Evolutionary conservation across 306 rosid genomes (phyloP), one percentile per base, ranked within the genome.

Genomic region (Cicer cuneatum): DNA sequence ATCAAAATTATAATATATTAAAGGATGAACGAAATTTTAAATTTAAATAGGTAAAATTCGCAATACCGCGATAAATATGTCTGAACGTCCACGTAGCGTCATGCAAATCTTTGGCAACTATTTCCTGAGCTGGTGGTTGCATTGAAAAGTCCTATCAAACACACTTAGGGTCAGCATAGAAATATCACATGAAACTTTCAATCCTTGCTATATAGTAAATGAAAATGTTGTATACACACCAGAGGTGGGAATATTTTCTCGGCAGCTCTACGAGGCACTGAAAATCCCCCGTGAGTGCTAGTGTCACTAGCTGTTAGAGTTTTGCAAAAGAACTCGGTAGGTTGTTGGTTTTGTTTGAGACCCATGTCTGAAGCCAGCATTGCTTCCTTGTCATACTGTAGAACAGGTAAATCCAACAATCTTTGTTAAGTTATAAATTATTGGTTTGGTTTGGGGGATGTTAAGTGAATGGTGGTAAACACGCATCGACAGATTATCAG

Each of bases 61-160:
- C 72, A 49, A 41, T 93, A 91, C 98, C 98, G 8, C 98, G 97
- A 79, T 91, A 93, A 77, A 93, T 93, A 85, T 93, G 98, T 65
- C 91, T 88, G 85, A 93, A 93, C 19, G 92, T 91, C 98, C 98
- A 93, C 14, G 94, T 78, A 82, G 15, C 88, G 72, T 91, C 97
- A 73, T 93, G 98, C 86, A 93, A 90, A 88, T 93, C 98, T 87
- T 86, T 86, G 80, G 98, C 96, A 41, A 67, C 81, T 66, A 93
- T 81, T 79, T 93, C 98, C 82, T 93, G 97, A 75, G 94, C 91
- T n/a, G 98, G 98, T 12, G 98, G 98, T 89, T 93, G 98, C 98
- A 88, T 88, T 24, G 97, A 86, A 82, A 74, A 93, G 65, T 93
- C 97, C 98, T 93, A 83, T 70, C 15, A 78, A 78, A 74, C 14